Conservation (phyloP, 441 rosid species). For the Manihot esculenta region DNA sequence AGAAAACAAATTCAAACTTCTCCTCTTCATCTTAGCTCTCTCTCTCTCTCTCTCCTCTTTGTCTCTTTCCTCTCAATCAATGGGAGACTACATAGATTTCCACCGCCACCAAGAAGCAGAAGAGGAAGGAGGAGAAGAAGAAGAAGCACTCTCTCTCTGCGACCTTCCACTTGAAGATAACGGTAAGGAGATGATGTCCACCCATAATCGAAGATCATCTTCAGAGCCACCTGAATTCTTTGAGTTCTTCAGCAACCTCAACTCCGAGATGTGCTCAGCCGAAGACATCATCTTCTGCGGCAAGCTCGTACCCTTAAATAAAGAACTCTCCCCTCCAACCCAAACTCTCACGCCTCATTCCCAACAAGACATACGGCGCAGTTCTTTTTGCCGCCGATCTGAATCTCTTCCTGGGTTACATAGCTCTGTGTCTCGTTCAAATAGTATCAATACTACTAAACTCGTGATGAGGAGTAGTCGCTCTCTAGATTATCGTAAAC, state of each 20-base stretch:
- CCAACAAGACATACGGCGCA: slow-evolving; percentile 11
- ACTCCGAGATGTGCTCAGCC: slow-evolving; percentile 63
- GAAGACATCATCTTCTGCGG: slow-evolving; percentile 77
- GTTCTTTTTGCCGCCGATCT: slow-evolving; percentile 42
- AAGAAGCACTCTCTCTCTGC: slow-evolving; percentile 53
- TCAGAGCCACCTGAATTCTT: slow-evolving; percentile 48
- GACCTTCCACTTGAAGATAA: slow-evolving; percentile 42
- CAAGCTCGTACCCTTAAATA: slow-evolving; percentile 56
- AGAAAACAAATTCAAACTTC: background rate
- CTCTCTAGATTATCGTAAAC: slow-evolving; percentile 53
- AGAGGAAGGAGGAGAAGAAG: slow-evolving; percentile 40
- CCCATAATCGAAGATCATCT: slow-evolving; percentile 30
- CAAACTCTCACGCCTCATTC: slow-evolving; percentile 2
- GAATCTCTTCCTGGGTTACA: slow-evolving; percentile 50
- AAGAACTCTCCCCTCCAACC: slow-evolving; percentile 13
- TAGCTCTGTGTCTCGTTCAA: slow-evolving; percentile 26
- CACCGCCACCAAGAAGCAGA: background rate
- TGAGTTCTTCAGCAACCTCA: slow-evolving; percentile 54
- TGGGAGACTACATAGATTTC: slow-evolving; percentile 24
- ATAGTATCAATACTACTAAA: slow-evolving; percentile 24
- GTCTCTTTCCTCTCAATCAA: background rate
- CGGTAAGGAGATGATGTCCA: background rate
- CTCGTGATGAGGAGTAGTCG: slow-evolving; percentile 60
- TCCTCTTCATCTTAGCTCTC: background rate
- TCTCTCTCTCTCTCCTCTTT: background rate